A percentile compares a stretch with the other conserved stretches of the same genome.
Evolutionary conservation across 1,139 yeast species (phyloP).

Genomic region (Diutina catenulata): DNA sequence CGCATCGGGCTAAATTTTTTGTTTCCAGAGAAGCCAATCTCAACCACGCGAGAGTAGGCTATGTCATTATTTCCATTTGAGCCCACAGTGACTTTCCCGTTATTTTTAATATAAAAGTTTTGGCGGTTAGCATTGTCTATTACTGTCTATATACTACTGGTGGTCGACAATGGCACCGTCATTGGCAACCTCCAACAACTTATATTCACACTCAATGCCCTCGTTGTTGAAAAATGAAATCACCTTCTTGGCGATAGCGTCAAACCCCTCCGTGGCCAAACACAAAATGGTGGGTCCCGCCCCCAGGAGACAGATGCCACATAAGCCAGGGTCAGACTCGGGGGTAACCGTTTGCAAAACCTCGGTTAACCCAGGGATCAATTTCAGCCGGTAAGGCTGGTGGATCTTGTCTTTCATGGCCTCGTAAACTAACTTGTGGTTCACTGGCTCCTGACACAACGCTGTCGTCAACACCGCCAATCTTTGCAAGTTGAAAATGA

Average conservation of each 20-base stretch:
- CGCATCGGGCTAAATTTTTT: conserved; percentile 7
- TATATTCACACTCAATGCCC: conserved; percentile 68
- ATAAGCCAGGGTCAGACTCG: conserved; percentile 64
- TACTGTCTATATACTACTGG: neutral
- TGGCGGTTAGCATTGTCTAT: neutral
- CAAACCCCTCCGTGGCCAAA: conserved; percentile 80
- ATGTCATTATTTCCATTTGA: too few relatives aligned
- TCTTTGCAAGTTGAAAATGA: conserved; percentile 69
- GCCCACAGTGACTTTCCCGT: too few relatives aligned
- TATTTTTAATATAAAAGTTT: too few relatives aligned
- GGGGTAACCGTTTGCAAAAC: conserved; percentile 80
- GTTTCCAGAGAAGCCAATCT: too few relatives aligned
- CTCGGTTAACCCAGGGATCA: conserved; percentile 84
- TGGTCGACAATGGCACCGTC: conserved; percentile 60
- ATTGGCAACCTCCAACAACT: conserved; percentile 71
- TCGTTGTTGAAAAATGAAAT: conserved; percentile 56
- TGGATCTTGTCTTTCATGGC: conserved; percentile 96
- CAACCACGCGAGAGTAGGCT: too few relatives aligned
- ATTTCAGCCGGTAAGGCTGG: conserved; percentile 85
- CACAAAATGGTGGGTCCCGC: conserved; percentile 97
- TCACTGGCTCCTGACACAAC: conserved; percentile 71
- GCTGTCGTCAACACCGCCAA: conserved; percentile 51
- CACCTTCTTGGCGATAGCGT: conserved; percentile 69
- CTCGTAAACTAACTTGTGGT: conserved; percentile 71
- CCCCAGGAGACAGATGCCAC: conserved; percentile 92